Conservation (phyloP, 176 grass and related monocot genomes). For the Musa itinerans region DNA sequence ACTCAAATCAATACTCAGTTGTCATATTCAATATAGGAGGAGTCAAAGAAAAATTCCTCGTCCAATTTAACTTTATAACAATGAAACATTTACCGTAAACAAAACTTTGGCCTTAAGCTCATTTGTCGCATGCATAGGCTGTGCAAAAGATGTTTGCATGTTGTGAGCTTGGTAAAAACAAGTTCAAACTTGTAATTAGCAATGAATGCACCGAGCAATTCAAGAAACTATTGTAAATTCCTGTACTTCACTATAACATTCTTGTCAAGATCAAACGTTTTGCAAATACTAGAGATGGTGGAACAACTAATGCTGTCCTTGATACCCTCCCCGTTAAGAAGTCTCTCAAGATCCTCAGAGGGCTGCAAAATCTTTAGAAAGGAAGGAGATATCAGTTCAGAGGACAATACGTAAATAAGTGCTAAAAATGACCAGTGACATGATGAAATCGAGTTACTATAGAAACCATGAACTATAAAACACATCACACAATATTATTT, state of each 20-base stretch:
- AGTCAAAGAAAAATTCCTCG: no score
- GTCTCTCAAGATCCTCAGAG: constrained; percentile 41
- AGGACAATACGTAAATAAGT: background rate
- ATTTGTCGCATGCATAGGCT: background rate
- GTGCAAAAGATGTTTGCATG: background rate
- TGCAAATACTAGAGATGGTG: constrained; percentile 55
- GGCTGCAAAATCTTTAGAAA: constrained; percentile 45
- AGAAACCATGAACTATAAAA: background rate
- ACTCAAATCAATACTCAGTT: no score
- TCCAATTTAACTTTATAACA: no score
- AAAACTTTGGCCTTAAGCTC: no score
- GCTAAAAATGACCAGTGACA: background rate
- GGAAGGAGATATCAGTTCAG: constrained; percentile 5
- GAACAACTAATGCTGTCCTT: constrained; percentile 57
- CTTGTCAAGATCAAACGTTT: constrained; percentile 56
- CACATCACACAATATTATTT: no score
- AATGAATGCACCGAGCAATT: background rate
- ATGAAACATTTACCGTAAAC: no score
- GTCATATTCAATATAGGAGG: no score
- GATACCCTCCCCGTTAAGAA: constrained; percentile 36
- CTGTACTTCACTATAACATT: constrained; percentile 74
- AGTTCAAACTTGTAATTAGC: background rate
- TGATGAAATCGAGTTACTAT: background rate
- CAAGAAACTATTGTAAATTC: constrained; percentile 36
- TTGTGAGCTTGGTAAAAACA: background rate